Percentiles rank a stretch among this genome's conserved stretches.
Conservation (phyloP, 2,329 filamentous ascomycete genomes). For the Aspergillus quadricinctus region DNA sequence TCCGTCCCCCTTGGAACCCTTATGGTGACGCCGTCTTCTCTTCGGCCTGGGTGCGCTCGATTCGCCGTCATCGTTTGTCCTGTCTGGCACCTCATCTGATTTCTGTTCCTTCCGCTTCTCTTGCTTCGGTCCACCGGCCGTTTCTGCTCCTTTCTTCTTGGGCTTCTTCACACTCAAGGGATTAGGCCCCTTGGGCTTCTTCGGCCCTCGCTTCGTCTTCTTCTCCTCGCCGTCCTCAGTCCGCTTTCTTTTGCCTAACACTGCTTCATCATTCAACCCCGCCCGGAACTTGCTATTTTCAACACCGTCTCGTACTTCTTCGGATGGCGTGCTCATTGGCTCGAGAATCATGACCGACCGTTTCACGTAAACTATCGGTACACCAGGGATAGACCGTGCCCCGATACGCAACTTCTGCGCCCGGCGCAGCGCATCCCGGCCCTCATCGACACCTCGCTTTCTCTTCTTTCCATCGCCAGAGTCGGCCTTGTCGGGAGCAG, state of each 20-base stretch:
- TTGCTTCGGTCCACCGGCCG: slow-evolving; percentile 16
- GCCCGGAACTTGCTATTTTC: slow-evolving; percentile 45
- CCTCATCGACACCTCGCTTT: slow-evolving; percentile 31
- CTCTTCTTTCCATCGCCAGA: slow-evolving; percentile 26
- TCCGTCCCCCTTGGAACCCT: slow-evolving; percentile 16
- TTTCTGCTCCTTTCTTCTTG: slow-evolving; percentile 31
- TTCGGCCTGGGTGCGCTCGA: slow-evolving; percentile 27
- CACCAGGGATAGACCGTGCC: slow-evolving; percentile 43
- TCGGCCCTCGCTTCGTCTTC: slow-evolving; percentile 30
- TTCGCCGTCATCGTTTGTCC: slow-evolving; percentile 14
- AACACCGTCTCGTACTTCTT: slow-evolving; percentile 39
- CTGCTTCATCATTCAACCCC: slow-evolving; percentile 32
- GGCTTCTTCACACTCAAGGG: slow-evolving; percentile 47
- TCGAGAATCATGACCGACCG: slow-evolving; percentile 49
- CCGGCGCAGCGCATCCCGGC: slow-evolving; percentile 28
- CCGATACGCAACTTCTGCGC: slow-evolving; percentile 32
- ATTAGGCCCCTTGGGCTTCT: slow-evolving; percentile 44
- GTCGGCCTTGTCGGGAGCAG: slow-evolving; percentile 19
- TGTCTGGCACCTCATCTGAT: slow-evolving; percentile 16
- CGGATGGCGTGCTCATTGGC: slow-evolving; percentile 43
- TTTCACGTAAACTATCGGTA: slow-evolving; percentile 49
- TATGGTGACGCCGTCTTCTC: slow-evolving; percentile 34
- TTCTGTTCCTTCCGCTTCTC: slow-evolving; percentile 12
- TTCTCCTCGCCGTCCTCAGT: slow-evolving; percentile 24
- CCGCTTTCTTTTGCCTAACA: slow-evolving; percentile 32